Conservation (phyloP, 345 rosid species). For the Murraya paniculata region DNA sequence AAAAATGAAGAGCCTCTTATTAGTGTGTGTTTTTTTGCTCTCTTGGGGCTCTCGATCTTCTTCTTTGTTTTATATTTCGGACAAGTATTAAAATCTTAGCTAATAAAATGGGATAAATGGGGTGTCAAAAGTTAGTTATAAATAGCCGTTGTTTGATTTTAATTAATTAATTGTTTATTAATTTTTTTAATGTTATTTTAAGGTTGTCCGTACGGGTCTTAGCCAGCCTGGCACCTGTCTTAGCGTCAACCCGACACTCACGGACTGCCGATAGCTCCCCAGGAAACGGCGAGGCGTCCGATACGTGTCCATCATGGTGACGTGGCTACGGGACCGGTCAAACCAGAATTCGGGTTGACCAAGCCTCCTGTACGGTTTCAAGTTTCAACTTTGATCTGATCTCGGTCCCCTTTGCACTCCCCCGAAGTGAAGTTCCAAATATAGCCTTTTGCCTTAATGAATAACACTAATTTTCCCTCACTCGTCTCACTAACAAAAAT, state of each 20-base stretch:
- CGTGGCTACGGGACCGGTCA: slow-evolving; percentile 8
- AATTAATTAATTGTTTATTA: too few species aligned
- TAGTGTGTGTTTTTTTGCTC: neutral
- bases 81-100: slow-evolving; percentile 14
- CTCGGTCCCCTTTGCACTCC: neutral
- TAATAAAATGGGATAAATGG: slow-evolving; percentile 34
- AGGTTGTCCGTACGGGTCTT: slow-evolving; percentile 20
- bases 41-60: neutral
- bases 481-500: neutral
- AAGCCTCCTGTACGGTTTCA: neutral
- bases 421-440: neutral
- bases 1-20: neutral
- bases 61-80: neutral
- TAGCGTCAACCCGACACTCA: slow-evolving; percentile 27
- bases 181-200: neutral
- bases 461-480: neutral
- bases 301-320: neutral
- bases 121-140: slow-evolving; percentile 37
- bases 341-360: slow-evolving; percentile 21
- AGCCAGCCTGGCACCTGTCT: slow-evolving; percentile 17
- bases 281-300: slow-evolving; percentile 1
- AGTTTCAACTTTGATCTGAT: too few species aligned
- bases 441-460: neutral
- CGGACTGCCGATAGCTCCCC: slow-evolving; percentile 14
- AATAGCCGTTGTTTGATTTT: slow-evolving; percentile 5